Evolutionary conservation across 176 grass and related monocot genomes (phyloP).

Genomic region (Lolium perenne): DNA sequence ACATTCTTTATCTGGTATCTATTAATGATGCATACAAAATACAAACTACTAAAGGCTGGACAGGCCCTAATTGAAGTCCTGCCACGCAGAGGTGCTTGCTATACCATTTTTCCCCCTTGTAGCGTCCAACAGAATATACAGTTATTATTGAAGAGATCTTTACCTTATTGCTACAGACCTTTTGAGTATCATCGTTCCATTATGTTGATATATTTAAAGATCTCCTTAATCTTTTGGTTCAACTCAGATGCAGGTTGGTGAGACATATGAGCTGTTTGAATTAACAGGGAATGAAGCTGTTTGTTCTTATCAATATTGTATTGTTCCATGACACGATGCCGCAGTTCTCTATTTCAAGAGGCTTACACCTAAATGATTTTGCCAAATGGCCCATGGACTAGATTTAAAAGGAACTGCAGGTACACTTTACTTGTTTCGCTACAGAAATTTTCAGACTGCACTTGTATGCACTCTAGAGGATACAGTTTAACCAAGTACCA

Average conservation of each 20-base stretch:
- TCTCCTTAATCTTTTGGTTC: constrained; percentile 19
- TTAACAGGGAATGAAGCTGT: constrained; percentile 1
- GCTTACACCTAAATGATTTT: constrained; percentile 33
- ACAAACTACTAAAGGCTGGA: constrained; percentile 28
- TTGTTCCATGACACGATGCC: constrained; percentile 8
- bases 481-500: background rate
- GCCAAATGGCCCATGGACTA: constrained; percentile 4
- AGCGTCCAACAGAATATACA: constrained; percentile 13
- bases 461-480: constrained; percentile 13
- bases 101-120: constrained; percentile 21
- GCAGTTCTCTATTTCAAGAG: constrained; percentile 8
- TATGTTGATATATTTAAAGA: constrained; percentile 22
- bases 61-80: constrained; percentile 15
- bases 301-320: background rate
- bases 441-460: background rate
- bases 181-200: constrained; percentile 7
- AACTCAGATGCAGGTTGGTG: constrained; percentile 29
- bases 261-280: constrained; percentile 1
- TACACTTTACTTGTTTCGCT: constrained; percentile 38
- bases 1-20: constrained; percentile 26
- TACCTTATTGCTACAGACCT: constrained; percentile 4
- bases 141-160: constrained; percentile 23
- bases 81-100: constrained; percentile 31
- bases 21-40: constrained; percentile 40
- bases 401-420: constrained; percentile 36